Evolutionary conservation across 495 filamentous ascomycete species (phyloP).

Genomic region (Aspergillus diversus): DNA sequence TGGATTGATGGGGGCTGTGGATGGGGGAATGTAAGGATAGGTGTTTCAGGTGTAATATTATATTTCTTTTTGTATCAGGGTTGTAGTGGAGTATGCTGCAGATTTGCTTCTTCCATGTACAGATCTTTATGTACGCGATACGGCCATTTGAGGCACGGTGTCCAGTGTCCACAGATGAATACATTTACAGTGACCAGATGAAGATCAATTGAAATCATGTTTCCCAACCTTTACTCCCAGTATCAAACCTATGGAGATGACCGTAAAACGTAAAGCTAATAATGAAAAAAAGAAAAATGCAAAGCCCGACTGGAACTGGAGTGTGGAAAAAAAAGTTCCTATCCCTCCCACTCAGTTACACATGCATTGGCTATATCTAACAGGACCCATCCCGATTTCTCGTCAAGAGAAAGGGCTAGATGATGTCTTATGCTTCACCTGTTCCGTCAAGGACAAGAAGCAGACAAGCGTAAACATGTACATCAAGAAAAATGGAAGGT

Average conservation of each 20-base stretch:
- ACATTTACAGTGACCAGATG: neutral
- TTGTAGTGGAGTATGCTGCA: neutral
- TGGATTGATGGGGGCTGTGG: neutral
- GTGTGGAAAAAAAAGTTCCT: neutral
- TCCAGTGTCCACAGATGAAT: neutral
- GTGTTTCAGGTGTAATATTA: neutral
- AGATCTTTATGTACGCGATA: neutral
- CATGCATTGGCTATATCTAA: constrained; percentile 16
- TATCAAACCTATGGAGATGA: constrained; percentile 4
- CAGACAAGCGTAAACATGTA: constrained; percentile 11
- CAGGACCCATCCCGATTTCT: constrained; percentile 2
- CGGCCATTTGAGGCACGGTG: neutral
- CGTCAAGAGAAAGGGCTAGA: constrained; percentile 14
- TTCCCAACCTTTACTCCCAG: constrained; percentile 5
- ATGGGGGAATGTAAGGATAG: neutral
- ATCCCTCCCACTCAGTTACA: neutral
- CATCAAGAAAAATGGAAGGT: neutral
- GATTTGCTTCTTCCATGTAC: neutral
- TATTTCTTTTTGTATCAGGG: neutral
- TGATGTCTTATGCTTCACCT: constrained; percentile 7
- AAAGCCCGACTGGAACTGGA: neutral
- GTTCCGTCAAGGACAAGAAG: constrained; percentile 4
- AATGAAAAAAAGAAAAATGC: neutral
- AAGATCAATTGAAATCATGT: neutral
- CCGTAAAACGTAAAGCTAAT: neutral